phyloP scores from a whole-genome alignment of 768 basidiomycete species.

The Coprinopsis marcescibilis region DNA sequence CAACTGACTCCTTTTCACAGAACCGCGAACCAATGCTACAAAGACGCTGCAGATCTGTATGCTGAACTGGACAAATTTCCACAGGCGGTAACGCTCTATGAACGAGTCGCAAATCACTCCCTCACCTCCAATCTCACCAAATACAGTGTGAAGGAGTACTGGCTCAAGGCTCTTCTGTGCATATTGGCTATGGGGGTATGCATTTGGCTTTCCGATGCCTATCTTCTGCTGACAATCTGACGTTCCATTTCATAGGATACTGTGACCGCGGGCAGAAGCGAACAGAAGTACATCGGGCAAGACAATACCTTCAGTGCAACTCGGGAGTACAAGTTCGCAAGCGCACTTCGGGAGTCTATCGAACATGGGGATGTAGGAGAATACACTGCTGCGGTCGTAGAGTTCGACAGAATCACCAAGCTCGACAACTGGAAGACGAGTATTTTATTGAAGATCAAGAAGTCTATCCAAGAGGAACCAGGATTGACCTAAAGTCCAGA shows the following conservation, averaged over 20 bases:
- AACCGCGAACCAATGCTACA: conserved; percentile 92
- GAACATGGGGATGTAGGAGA: conserved; percentile 44
- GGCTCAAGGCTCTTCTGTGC: conserved; percentile 83
- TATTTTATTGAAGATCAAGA: conserved; percentile 88
- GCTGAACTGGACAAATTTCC: conserved; percentile 84
- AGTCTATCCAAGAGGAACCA: conserved; percentile 50
- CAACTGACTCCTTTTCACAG: conserved; percentile 34
- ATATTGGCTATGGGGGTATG: conserved; percentile 79
- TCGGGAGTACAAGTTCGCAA: conserved; percentile 87
- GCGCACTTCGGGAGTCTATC: conserved; percentile 68
- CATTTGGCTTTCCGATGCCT: conserved; percentile 23
- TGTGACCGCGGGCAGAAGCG: conserved; percentile 75
- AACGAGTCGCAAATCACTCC: conserved; percentile 83
- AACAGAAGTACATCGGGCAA: conserved; percentile 70
- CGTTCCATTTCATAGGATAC: conserved; percentile 52
- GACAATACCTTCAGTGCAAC: conserved; percentile 85
- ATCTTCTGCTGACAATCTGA: not conserved
- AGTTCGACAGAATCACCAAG: conserved; percentile 89
- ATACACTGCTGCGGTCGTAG: conserved; percentile 81
- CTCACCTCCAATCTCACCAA: conserved; percentile 83
- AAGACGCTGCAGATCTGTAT: conserved; percentile 93
- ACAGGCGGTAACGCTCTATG: conserved; percentile 82
- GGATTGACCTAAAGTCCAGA: conserved; percentile 27
- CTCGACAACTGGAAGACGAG: conserved; percentile 95
- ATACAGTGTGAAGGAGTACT: conserved; percentile 98